Conservation (phyloP, 768 basidiomycete genomes). For the Serendipita sp. region DNA sequence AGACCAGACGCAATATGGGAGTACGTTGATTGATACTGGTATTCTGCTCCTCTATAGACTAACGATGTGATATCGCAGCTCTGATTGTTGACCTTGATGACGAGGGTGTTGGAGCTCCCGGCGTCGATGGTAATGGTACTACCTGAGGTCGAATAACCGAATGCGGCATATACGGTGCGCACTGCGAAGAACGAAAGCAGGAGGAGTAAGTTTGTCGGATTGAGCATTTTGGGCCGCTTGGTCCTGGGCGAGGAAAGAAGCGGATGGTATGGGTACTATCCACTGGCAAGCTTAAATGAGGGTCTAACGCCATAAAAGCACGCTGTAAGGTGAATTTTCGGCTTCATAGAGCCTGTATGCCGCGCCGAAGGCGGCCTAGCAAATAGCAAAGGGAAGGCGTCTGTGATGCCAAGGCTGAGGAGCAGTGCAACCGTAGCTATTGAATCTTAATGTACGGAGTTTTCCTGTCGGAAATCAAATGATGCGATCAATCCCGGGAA, state of each 20-base stretch:
- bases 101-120: constrained; percentile 20
- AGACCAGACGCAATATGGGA: not conserved
- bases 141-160: constrained; percentile 30
- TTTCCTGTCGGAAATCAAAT: not conserved
- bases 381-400: not conserved
- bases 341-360: not conserved
- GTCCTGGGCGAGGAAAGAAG: not conserved
- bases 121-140: constrained; percentile 28
- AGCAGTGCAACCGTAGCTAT: not conserved
- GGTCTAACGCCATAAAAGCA: not conserved
- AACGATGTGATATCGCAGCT: constrained; percentile 34
- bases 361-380: not conserved
- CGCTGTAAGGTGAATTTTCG: not conserved
- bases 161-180: constrained; percentile 25
- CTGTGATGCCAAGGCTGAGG: not conserved
- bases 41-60: constrained; percentile 29
- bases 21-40: constrained; percentile 24
- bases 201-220: not conserved
- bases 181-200: not conserved
- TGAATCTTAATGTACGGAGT: not conserved
- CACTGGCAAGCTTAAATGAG: not conserved
- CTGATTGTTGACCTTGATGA: constrained; percentile 22
- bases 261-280: not conserved
- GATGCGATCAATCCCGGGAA: no score
- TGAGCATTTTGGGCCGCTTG: no score